These are phyloP conservation scores for Bremia lactucae DNA, from an alignment of 352 stramenopile genomes.

Conservation along the genomic window DNA sequence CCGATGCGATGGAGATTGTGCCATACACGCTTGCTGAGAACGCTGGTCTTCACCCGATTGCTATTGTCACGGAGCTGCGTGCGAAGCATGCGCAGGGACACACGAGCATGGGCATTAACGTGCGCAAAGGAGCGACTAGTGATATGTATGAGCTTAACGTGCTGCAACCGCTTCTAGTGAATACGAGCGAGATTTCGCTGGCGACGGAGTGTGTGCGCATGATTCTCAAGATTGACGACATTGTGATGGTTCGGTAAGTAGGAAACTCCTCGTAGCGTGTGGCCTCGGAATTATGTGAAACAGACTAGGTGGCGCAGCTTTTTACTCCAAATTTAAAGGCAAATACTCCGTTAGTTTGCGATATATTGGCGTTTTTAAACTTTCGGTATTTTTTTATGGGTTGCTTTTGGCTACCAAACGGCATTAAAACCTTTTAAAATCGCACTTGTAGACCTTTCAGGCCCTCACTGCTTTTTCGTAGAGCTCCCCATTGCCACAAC, in stretches of 20 bases:
- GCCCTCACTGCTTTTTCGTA: constrained; percentile 23
- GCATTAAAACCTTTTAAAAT: too few relatives aligned
- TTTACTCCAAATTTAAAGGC: too few relatives aligned
- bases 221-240: constrained; percentile 99
- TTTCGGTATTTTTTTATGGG: too few relatives aligned
- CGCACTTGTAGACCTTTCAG: too few relatives aligned
- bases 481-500: constrained; percentile 16
- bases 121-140: constrained; percentile 91
- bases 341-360: too few relatives aligned
- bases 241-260: constrained; percentile 92
- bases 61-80: constrained; percentile 95
- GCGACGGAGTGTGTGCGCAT: constrained; percentile 98
- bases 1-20: constrained; percentile 96
- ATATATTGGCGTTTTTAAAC: too few relatives aligned
- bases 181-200: constrained; percentile 93
- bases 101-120: constrained; percentile 93
- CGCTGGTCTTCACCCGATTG: constrained; percentile 96
- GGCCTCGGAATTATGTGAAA: too few relatives aligned
- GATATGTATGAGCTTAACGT: constrained; percentile 99
- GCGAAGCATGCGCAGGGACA: constrained; percentile 90
- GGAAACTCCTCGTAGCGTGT: constrained; percentile 8
- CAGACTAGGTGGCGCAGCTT: too few relatives aligned
- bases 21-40: constrained; percentile 99
- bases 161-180: constrained; percentile 97
- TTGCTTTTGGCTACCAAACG: too few relatives aligned